Base-by-base conservation (phyloP, 1,284 basidiomycete genomes). In the Cryptococcus sp. region DNA sequence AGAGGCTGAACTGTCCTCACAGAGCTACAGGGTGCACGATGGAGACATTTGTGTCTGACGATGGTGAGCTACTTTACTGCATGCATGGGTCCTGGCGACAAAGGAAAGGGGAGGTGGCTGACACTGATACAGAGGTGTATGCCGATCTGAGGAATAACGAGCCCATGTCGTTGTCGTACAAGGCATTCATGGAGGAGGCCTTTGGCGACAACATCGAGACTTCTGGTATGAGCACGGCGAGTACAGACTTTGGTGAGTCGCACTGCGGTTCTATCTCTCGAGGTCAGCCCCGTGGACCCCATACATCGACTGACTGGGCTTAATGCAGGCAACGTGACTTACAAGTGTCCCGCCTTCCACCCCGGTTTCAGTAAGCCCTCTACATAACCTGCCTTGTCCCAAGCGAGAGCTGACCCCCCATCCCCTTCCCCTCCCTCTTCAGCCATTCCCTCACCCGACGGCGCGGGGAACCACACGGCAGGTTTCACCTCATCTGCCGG, bases 1-100 rank as follows among this genome's bases (percentile, higher is more conserved):
- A 11, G 16, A 16, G 15, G 36, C 52, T 57, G 47, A 60, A 2
- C 83, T 83, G n/a, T 36, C 18, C 4, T 16, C 21, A 20, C 16
- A 56, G 59, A 9, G 57, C 67, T 0, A 66, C 67, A 7, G 67
- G 67, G 2, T 69, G 67, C 47, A 58, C 48, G n/a, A 23, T 50
- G 53, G 46, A 63, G 21, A 50, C 64, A 12, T 42, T 50, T 7
- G 50, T 61, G 4, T 54, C 50, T 2, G 63, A 67, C 15, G 50
- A 53, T 44, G 61, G 61, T 60, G 24, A 52, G 55, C 52, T 16
- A 23, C 28, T 56, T 18, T 33, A 24, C 43, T n/a, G n/a, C n/a
- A n/a, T n/a, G n/a, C n/a, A n/a, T n/a, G n/a, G n/a, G n/a, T n/a
- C n/a, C n/a, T 15, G 33, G 15, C 33, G 18, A 28, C 18, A 15